Base-by-base conservation (phyloP, 306 rosid genomes). In the Heteromeles arbutifolia region DNA sequence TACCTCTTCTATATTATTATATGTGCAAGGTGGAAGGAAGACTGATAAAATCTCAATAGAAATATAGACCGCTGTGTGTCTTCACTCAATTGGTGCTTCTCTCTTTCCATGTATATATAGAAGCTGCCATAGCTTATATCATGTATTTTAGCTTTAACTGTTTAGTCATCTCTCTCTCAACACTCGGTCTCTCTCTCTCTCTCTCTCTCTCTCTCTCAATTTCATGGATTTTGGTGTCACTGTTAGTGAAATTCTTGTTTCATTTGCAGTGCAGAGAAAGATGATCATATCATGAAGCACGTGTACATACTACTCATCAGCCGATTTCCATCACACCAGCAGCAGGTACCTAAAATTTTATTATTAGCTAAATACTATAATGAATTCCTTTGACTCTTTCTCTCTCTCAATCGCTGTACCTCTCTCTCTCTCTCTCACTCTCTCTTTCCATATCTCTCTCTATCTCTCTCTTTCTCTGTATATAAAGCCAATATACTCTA, bases 301-400 rank as follows among this genome's bases (percentile, higher is more conserved):
- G 97, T 92, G 98, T 48, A 48, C 54, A 48, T 48, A 48, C 18
- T 41, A 41, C 21, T 48, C 82, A 80, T 77, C 74, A 87, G 84
- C 87, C 63, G 91, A 81, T 89, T 87, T 88, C 88, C 88, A 73
- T 88, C 89, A 89, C 82, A 83, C 83, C 84, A 80, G 92, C 76
- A 66, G 50, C 50, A 89, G 92, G 93, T 90, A 88, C 80, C 37
- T 48, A 48, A 48, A 31, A 73, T 56, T 22, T 56, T 75, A 67
- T 78, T 83, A 65, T 76, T 66, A 65, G 72, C 73, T 78, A 70
- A 58, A 31, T 64, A 64, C 12, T 79, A 73, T 76, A 73, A 52
- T 77, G 75, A 82, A 73, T 79, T 82, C 83, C 76, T 70, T 68
- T 86, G 79, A 72, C 73, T 78, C 77, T 22, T 34, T 72, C 75